Evolutionary conservation across 495 filamentous ascomycete species (phyloP), one percentile per base, ranked within the genome.

Genomic region (Hyaloscypha bicolor): DNA sequence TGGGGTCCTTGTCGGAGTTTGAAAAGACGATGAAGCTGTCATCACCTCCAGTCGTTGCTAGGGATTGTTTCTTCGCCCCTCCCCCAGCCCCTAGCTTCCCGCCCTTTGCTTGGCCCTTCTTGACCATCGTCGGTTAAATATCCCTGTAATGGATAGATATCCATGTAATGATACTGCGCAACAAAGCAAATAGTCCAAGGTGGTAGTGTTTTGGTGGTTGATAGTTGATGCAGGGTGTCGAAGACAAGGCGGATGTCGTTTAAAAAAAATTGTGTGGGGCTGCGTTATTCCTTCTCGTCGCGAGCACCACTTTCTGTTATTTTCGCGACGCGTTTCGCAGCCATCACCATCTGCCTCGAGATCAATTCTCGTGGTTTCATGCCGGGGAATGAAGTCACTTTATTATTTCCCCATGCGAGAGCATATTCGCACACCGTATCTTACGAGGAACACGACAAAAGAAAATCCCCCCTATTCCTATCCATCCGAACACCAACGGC

Each of bases 1-100:
- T 84, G 29, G 81, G 74, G 16, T 85, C 81, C 68, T 89, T 89
- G 63, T 82, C 82, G 16, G 83, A 84, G 72, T 90, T 87, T 37
- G 85, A 84, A 70, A 91, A 91, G 65, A 90, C 82, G 68, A 91
- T 89, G 73, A 85, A 88, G 76, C 87, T 88, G 64, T 83, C 83
- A 60, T 89, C 88, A n/a, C 19, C 72, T 19, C 31, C 55, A 3
- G 67, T 58, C 9, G 66, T 61, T 14, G 69, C 62, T 35, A 79
- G 79, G 6, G 68, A 66, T 1, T 66, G 59, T 55, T 71, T 69
- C 25, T 65, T 66, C 2, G 62, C 37, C 6, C 66, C 66, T 31
- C 61, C 57, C 9, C 69, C 68, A 2, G 63, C 67, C n/a, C 73
- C 69, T n/a, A 71, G 73, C 52, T 75, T 75, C 8, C 52, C 70